A percentile compares a stretch with the other conserved stretches of the same genome.
Conservation (phyloP, 441 rosid species). For the Eutrema salsugineum region DNA sequence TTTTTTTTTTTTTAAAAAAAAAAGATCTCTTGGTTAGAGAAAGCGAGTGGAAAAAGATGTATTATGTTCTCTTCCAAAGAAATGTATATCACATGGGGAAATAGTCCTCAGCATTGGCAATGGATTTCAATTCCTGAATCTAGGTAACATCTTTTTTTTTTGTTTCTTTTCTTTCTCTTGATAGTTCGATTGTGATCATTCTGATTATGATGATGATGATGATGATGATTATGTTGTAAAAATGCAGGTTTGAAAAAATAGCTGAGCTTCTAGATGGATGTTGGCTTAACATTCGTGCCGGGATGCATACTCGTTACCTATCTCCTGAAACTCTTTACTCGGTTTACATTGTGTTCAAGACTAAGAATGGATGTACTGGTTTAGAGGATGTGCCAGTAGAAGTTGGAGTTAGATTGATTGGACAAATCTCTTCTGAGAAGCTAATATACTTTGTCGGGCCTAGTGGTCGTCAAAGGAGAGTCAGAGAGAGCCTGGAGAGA, state of each 20-base stretch:
- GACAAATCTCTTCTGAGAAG: neutral
- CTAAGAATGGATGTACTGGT: constrained; percentile 1
- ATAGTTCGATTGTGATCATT: neutral
- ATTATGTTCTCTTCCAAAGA: constrained; percentile 50
- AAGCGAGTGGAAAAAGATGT: constrained; percentile 20
- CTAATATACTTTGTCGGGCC: constrained; percentile 8
- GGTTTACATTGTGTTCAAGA: constrained; percentile 39
- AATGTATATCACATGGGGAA: constrained; percentile 48
- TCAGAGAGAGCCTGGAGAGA: too few species aligned
- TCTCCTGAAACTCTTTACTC: constrained; percentile 35
- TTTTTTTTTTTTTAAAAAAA: neutral
- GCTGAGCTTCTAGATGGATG: constrained; percentile 29
- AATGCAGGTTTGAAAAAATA: constrained; percentile 38
- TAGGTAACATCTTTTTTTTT: constrained; percentile 26
- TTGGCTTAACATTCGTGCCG: constrained; percentile 33
- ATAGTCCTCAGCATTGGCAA: constrained; percentile 12
- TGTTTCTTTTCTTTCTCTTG: too few species aligned
- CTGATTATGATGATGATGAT: neutral
- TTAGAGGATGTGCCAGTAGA: neutral
- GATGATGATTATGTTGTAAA: neutral
- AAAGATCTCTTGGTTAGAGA: constrained; percentile 54
- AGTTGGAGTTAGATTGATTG: constrained; percentile 1
- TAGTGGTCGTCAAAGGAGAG: neutral
- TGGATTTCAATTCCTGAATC: constrained; percentile 32
- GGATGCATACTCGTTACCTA: constrained; percentile 19